A percentile compares a stretch with the other conserved stretches of the same genome.
These are phyloP conservation scores for Globisporangium perplexum DNA, from an alignment of 352 stramenopile genomes.

Conservation along the genomic window DNA sequence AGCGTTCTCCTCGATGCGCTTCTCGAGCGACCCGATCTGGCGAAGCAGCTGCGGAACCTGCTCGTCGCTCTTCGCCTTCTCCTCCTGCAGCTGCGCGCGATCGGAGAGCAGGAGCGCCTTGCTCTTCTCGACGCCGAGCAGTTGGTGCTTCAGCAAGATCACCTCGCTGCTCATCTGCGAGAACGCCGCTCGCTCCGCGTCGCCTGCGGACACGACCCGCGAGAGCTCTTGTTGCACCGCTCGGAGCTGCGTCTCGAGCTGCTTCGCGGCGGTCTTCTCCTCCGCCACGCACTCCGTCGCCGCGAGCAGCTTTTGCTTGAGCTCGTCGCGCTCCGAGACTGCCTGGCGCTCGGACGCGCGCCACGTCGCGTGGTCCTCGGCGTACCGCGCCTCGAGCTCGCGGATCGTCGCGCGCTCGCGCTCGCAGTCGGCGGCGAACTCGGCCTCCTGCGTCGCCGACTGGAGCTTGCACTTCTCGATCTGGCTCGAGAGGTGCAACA, in stretches of 20 bases:
- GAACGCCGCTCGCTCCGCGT: constrained; percentile 27
- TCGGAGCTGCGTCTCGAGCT: constrained; percentile 41
- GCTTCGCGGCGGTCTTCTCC: constrained; percentile 24
- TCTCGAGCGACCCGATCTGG: constrained; percentile 30
- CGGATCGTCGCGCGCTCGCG: constrained; percentile 25
- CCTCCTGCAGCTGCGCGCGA: constrained; percentile 28
- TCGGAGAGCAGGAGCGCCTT: constrained; percentile 34
- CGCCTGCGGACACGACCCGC: constrained; percentile 24
- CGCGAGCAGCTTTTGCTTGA: constrained; percentile 49
- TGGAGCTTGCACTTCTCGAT: constrained; percentile 41
- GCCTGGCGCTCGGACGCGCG: constrained; percentile 26
- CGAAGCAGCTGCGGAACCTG: constrained; percentile 25
- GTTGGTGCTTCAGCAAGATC: constrained; percentile 49
- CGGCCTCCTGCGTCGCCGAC: constrained; percentile 24
- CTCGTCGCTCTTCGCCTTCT: constrained; percentile 26
- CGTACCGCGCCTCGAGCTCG: constrained; percentile 31
- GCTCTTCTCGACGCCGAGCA: constrained; percentile 38
- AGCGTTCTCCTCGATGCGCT: constrained; percentile 28
- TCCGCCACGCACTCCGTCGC: constrained; percentile 32
- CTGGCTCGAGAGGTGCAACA: constrained; percentile 51
- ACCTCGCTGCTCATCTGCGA: constrained; percentile 41
- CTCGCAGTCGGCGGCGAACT: constrained; percentile 25
- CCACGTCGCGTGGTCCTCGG: constrained; percentile 29
- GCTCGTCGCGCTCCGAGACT: constrained; percentile 34
- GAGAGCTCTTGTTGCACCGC: constrained; percentile 41